These are phyloP conservation scores for Penicillium sp. DNA, from an alignment of 2,329 filamentous ascomycete genomes.

Conservation along the genomic window DNA sequence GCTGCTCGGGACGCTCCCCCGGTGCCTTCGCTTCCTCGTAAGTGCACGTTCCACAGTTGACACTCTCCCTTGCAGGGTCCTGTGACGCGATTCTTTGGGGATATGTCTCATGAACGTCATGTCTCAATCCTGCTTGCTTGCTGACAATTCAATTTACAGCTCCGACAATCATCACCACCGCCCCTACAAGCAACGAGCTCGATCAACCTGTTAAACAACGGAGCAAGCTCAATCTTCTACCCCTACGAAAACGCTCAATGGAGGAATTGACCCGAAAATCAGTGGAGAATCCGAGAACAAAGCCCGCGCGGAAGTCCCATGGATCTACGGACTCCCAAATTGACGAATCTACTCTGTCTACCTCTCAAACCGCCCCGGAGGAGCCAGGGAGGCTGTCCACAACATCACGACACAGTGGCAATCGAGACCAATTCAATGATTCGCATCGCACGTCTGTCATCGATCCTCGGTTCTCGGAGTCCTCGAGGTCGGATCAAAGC, in stretches of 20 bases:
- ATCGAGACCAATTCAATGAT: conserved; percentile 62
- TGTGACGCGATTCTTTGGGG: not conserved
- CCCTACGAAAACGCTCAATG: conserved; percentile 33
- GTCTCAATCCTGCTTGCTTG: not conserved
- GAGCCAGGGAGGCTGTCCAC: conserved; percentile 55
- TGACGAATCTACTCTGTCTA: conserved; percentile 31
- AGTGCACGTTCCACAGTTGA: conserved; percentile 18
- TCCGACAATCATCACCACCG: conserved; percentile 82
- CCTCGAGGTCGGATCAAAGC: conserved; percentile 84
- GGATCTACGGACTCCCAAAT: conserved; percentile 30
- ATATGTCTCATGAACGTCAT: not conserved
- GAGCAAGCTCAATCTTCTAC: conserved; percentile 41
- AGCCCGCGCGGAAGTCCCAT: conserved; percentile 22
- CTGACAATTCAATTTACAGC: conserved; percentile 30
- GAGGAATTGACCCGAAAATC: conserved; percentile 27
- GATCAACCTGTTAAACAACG: conserved; percentile 44
- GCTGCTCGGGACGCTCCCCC: conserved; percentile 55
- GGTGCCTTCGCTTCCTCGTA: conserved; percentile 41
- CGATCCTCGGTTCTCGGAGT: conserved; percentile 71
- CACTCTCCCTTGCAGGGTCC: conserved; percentile 11
- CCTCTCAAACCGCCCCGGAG: conserved; percentile 54
- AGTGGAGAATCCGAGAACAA: conserved; percentile 17
- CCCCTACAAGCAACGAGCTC: conserved; percentile 68
- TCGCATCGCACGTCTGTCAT: conserved; percentile 61
- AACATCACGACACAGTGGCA: conserved; percentile 46